phyloP scores from a whole-genome alignment of 306 rosid species.

The Malus orientalis region DNA sequence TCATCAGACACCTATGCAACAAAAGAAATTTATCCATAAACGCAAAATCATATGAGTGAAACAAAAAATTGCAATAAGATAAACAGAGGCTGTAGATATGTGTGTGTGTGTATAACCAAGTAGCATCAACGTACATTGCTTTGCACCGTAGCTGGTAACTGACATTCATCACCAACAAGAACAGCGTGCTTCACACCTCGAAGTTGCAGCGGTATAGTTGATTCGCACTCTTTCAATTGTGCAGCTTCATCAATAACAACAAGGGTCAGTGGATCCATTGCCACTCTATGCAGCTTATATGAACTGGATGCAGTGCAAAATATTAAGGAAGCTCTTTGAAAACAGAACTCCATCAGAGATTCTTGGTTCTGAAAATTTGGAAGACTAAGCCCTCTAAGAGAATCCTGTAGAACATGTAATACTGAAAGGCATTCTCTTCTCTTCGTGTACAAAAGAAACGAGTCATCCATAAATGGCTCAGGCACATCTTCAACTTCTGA shows the following conservation, averaged over 20 bases:
- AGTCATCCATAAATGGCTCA: background rate
- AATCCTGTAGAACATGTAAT: constrained; percentile 30
- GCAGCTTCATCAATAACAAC: constrained; percentile 84
- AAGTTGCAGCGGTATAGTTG: constrained; percentile 58
- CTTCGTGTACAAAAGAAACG: constrained; percentile 9
- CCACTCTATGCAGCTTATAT: constrained; percentile 35
- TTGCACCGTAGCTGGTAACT: constrained; percentile 60
- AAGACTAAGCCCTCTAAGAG: constrained; percentile 35
- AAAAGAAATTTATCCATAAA: background rate
- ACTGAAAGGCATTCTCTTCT: constrained; percentile 38
- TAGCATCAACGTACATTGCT: constrained; percentile 41
- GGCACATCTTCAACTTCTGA: constrained; percentile 9
- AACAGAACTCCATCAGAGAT: constrained; percentile 38
- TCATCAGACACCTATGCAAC: constrained; percentile 33
- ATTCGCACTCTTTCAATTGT: constrained; percentile 71
- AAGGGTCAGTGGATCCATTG: constrained; percentile 33
- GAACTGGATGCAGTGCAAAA: constrained; percentile 72
- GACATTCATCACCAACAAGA: constrained; percentile 76
- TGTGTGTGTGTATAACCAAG: background rate
- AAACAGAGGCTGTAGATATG: no score
- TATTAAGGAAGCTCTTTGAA: constrained; percentile 46
- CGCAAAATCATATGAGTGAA: background rate
- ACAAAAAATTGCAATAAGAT: background rate
- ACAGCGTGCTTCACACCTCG: constrained; percentile 42
- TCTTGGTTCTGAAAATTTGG: constrained; percentile 22